Base-by-base conservation (phyloP, 2,329 filamentous ascomycete genomes). In the Colletotrichum incanum region DNA sequence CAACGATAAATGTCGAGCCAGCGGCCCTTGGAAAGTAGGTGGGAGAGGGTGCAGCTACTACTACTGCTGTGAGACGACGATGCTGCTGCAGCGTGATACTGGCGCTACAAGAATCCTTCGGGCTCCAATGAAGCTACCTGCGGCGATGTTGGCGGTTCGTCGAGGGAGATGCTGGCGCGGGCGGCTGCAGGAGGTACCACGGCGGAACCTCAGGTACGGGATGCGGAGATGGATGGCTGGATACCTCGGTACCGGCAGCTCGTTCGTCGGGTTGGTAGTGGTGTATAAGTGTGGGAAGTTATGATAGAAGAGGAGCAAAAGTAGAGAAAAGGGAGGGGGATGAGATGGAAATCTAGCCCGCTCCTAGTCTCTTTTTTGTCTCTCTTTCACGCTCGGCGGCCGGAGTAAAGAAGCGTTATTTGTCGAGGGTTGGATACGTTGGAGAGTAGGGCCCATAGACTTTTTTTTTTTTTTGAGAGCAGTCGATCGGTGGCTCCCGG, bases 41-140 rank as follows among this genome's bases (percentile, higher is more conserved):
- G 78, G 82, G 77, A 79, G 79, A 78, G 82, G 78, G 43, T 54
- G 65, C 43, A 72, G 69, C 50, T 56, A 20, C 65, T 50, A 58
- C 76, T 50, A 58, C 76, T 77, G 80, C 74, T 76, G 86, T 87
- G 79, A 81, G 84, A 88, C 86, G 84, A 88, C 86, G 65, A 68
- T 47, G 59, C 45, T 84, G 84, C 82, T 85, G 84, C 84, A 84
- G 82, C 79, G 85, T 86, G 82, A 84, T 84, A 87, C 85, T 84
- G 78, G 81, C 79, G 83, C 79, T 83, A 82, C 79, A 83, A 82
- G 12, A 37, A 62, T 83, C 80, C 81, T 82, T 82, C 81, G 80
- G 80, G 79, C 78, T 80, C 79, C 79, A 81, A 86, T 87, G 78
- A 82, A 83, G 88, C 86, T 79, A 79, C 83, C 86, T 86, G 82